Conservation (phyloP, 1,139 yeast species). For the Candida gigantensis region DNA sequence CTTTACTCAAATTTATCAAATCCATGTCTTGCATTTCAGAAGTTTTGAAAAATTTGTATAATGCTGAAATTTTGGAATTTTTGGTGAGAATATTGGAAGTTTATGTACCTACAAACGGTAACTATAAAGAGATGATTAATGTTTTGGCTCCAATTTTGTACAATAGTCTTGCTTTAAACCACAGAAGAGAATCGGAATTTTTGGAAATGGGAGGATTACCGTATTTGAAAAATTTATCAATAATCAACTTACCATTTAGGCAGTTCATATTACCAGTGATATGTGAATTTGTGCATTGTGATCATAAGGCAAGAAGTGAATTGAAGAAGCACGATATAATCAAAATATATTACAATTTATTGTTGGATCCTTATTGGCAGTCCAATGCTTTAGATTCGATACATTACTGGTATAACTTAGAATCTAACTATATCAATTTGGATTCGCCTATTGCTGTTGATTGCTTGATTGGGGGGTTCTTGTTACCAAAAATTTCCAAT, state of each 20-base stretch:
- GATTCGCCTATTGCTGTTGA: slow-evolving; percentile 29
- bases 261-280: slow-evolving; percentile 65
- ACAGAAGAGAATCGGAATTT: slow-evolving; percentile 52
- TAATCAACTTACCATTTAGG: slow-evolving; percentile 51
- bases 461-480: slow-evolving; percentile 42
- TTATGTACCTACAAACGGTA: slow-evolving; percentile 26
- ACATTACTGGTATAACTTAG: slow-evolving; percentile 38
- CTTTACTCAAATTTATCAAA: slow-evolving; percentile 42
- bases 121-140: slow-evolving; percentile 45
- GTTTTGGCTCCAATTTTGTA: slow-evolving; percentile 47
- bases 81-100: slow-evolving; percentile 31
- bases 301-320: slow-evolving; percentile 36
- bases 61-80: slow-evolving; percentile 47
- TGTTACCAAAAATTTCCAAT: slow-evolving; percentile 41
- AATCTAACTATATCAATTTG: slow-evolving; percentile 25
- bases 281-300: slow-evolving; percentile 61
- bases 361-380: slow-evolving; percentile 70
- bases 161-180: slow-evolving; percentile 61
- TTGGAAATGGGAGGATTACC: slow-evolving; percentile 58
- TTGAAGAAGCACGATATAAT: slow-evolving; percentile 44
- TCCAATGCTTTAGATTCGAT: slow-evolving; percentile 66
- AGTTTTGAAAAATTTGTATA: slow-evolving; percentile 33
- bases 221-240: slow-evolving; percentile 45
- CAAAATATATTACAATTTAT: slow-evolving; percentile 47
- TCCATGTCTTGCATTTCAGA: slow-evolving; percentile 45